Evolutionary conservation across 2,329 filamentous ascomycete genomes (phyloP).

Genomic region (Ophiostoma tasmaniense): DNA sequence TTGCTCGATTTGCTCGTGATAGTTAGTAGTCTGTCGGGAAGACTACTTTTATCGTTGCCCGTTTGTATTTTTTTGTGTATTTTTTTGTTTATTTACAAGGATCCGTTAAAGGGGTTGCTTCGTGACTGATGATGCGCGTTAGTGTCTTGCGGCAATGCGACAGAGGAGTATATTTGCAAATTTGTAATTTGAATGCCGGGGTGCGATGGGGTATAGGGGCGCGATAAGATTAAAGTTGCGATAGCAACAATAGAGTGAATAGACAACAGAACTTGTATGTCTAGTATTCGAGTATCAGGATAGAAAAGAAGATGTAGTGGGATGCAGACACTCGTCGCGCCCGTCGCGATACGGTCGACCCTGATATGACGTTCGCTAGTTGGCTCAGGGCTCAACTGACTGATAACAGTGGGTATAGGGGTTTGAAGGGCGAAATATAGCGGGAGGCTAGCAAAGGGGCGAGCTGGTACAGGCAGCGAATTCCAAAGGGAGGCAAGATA

Average conservation of each 20-base stretch:
- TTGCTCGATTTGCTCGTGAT: not conserved
- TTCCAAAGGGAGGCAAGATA: constrained; percentile 27
- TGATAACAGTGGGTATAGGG: constrained; percentile 4
- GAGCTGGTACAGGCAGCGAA: constrained; percentile 15
- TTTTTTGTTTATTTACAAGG: constrained; percentile 9
- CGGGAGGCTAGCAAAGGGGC: constrained; percentile 23
- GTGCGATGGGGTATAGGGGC: not conserved
- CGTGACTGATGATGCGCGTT: constrained; percentile 7
- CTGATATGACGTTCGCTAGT: not conserved
- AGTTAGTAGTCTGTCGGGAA: not conserved
- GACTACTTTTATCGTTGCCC: not conserved
- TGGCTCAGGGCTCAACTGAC: not conserved
- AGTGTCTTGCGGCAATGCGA: constrained; percentile 1
- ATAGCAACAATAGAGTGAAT: not conserved
- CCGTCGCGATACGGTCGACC: not conserved
- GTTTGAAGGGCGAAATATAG: not conserved
- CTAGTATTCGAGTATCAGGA: not conserved
- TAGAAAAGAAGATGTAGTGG: not conserved
- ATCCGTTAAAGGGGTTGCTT: constrained; percentile 5
- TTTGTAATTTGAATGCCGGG: not conserved
- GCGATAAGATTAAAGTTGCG: not conserved
- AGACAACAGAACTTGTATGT: not conserved
- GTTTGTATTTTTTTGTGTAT: not conserved
- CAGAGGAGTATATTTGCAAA: not conserved
- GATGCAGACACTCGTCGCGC: not conserved